Conservation (phyloP, 2,329 filamentous ascomycete species). For the Shiraia sp. region DNA sequence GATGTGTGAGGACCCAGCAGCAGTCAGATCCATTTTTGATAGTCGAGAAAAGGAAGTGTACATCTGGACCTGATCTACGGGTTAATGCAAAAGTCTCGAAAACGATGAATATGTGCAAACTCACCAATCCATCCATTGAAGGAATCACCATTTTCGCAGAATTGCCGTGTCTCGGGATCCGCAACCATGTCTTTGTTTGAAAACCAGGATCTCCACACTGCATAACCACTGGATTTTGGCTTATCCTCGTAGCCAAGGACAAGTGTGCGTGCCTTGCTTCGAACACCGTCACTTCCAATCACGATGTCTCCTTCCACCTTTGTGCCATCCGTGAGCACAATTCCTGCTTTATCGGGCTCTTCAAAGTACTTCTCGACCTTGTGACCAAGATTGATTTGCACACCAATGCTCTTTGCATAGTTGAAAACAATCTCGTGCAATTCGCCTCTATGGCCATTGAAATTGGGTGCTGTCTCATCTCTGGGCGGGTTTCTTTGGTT, state of each 20-base stretch:
- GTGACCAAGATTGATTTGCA: slow-evolving; percentile 60
- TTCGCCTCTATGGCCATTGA: slow-evolving; percentile 65
- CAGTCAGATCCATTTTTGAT: slow-evolving; percentile 42
- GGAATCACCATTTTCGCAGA: slow-evolving; percentile 44
- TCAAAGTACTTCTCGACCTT: slow-evolving; percentile 60
- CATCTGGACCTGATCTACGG: slow-evolving; percentile 34
- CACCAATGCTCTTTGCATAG: slow-evolving; percentile 58
- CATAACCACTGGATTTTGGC: slow-evolving; percentile 58
- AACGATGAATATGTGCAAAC: background rate
- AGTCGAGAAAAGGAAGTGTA: slow-evolving; percentile 46
- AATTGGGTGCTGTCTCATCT: slow-evolving; percentile 56
- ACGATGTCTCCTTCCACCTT: slow-evolving; percentile 55
- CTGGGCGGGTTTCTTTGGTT: slow-evolving; percentile 56
- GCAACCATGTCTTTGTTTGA: slow-evolving; percentile 43
- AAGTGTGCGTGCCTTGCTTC: slow-evolving; percentile 55
- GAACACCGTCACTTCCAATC: slow-evolving; percentile 58
- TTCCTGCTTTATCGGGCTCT: slow-evolving; percentile 55
- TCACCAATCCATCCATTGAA: slow-evolving; percentile 45
- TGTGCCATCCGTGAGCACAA: slow-evolving; percentile 55
- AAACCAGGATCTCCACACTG: slow-evolving; percentile 56
- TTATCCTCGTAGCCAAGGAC: slow-evolving; percentile 58
- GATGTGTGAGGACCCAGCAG: slow-evolving; percentile 44
- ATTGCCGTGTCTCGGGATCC: slow-evolving; percentile 43
- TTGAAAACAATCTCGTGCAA: slow-evolving; percentile 63
- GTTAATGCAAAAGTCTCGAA: background rate